Conservation (phyloP, 2,329 filamentous ascomycete genomes). For the Cadophora gregata region DNA sequence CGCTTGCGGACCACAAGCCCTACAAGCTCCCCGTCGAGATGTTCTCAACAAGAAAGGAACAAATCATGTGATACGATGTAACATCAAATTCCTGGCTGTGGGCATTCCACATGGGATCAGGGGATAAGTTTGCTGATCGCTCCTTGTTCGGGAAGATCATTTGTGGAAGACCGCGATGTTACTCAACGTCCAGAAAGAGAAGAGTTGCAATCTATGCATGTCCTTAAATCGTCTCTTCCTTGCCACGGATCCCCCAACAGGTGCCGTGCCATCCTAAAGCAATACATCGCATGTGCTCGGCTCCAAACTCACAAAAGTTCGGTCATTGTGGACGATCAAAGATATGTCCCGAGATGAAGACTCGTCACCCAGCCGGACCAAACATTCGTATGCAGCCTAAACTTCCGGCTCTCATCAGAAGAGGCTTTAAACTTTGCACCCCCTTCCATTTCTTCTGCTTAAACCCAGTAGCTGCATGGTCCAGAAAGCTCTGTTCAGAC, state of each 20-base stretch:
- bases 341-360: conserved; percentile 24
- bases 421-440: background rate
- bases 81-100: background rate
- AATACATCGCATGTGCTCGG: conserved; percentile 25
- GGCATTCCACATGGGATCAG: conserved; percentile 4
- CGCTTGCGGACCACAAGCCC: background rate
- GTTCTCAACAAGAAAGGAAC: conserved; percentile 15
- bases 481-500: conserved; percentile 19
- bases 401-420: conserved; percentile 7
- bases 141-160: conserved; percentile 12
- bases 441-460: conserved; percentile 17
- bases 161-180: conserved; percentile 2
- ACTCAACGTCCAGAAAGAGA: conserved; percentile 2
- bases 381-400: conserved; percentile 18
- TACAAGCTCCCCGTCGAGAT: conserved; percentile 1
- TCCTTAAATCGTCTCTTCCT: conserved; percentile 17
- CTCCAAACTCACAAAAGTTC: conserved; percentile 22
- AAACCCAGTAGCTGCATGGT: conserved; percentile 17
- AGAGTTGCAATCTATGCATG: conserved; percentile 13
- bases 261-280: conserved; percentile 15
- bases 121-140: conserved; percentile 2
- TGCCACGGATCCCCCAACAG: conserved; percentile 21
- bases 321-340: conserved; percentile 11
- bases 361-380: conserved; percentile 29
- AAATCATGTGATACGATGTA: conserved; percentile 18